Base-by-base conservation (phyloP, 768 basidiomycete species). In the Panaeolus papilionaceus region DNA sequence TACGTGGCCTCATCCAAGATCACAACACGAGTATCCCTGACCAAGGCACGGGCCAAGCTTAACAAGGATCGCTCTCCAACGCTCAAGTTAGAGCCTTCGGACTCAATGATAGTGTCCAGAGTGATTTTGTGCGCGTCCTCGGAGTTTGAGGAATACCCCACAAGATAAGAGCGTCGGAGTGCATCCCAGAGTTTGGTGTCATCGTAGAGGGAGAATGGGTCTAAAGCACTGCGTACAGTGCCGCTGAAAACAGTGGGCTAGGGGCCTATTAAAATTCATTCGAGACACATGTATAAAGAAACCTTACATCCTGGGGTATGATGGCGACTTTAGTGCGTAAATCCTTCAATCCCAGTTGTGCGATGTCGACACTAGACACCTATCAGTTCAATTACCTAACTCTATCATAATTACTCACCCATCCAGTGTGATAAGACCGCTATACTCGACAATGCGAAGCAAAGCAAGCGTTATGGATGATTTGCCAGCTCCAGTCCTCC, bases 1-100 rank as follows among this genome's bases (percentile, higher is more conserved):
- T 64, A 81, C 80, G 83, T 94, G 0, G 92, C 93, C 80, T 94
- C 93, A 75, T 95, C 94, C 14, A 95, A 81, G 39, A 95, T 86
- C 38, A 94, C 87, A 44, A 95, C 87, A 73, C 85, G 86, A 6
- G 89, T 85, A 75, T 92, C 86, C 70, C 92, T 89, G 16, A 94
- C 93, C 14, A 95, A 79, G 2, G 94, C 94, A 40, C 94, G 84
- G 38, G 94, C 94, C 45, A 95, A 82, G 33, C 90, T 91, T 20
- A 95, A 87, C 26, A 95, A 79, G 7, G 88, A 90, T 64, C 92
- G 80, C 82, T 93, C 81, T 20, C 90, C 89, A 16, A 92, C 88
- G 51, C 89, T 90, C 68, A 94, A 71, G 70, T 94, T 94, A 8
- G 80, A 79, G 8, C 94, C 94, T 73, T 94, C 94, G 40, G 88